Base-by-base conservation (phyloP, 768 basidiomycete species). In the Psilocybe cyanescens region DNA sequence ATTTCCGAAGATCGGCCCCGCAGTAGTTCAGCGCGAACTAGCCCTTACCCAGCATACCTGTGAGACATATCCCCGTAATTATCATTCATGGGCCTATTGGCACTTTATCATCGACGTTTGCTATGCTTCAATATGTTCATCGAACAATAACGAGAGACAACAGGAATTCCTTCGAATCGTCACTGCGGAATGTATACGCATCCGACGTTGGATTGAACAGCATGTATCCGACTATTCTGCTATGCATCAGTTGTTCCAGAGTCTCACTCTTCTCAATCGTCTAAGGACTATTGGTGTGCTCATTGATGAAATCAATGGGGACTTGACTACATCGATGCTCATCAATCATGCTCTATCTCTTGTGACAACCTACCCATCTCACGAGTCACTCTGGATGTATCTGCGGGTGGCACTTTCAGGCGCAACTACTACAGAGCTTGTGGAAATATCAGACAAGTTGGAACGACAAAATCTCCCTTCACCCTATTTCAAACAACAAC, bases 51-150 rank as follows among this genome's bases (percentile, higher is more conserved):
- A 78, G 41, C 71, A 72, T 37, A 84, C 88, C 31, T 86, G 86
- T 72, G 83, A 85, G 65, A 71, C 78, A 4, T 89, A 91, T 68
- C 86, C 86, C 8, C 84, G 90, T 12, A 92, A 91, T 67, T 92
- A 91, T 68, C 84, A 88, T 71, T 88, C 87, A 3, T 91, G 90
- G 90, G 70, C 78, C 1, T 87, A 91, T 65, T 85, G 88, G 68
- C 76, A 77, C 50, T 81, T 81, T 45, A 76, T 86, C 57, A 69
- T 84, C 46, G 74, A 81, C 62, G 66, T 74, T 37, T 68, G 75
- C 39, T 71, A 63, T 57, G 68, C 64, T 65, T 55, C 58, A 68
- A 29, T 68, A 44, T 57, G 46, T 60, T 59, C 39, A 45, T 64
- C 68, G 58, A 63, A 57, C 57, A 49, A 72, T 66, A 12, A 44